Evolutionary conservation across 2,329 filamentous ascomycete species (phyloP).

Genomic region (Hymenoscyphus albidus): DNA sequence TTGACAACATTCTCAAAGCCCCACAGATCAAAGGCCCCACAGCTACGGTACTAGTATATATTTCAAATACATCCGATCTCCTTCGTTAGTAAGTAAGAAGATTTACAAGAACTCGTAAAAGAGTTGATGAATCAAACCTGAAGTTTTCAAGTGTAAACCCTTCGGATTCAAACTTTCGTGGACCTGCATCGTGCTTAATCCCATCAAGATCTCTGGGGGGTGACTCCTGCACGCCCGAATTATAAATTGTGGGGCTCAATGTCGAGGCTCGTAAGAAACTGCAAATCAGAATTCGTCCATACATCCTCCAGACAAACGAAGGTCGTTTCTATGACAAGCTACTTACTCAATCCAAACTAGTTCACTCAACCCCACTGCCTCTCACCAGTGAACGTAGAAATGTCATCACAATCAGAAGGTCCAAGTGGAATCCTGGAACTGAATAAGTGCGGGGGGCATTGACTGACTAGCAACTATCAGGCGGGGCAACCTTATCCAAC

Average conservation of each 20-base stretch:
- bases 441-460: slow-evolving; percentile 1
- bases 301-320: neutral
- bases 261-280: neutral
- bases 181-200: neutral
- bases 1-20: neutral
- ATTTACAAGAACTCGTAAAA: neutral
- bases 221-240: neutral
- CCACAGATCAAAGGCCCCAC: neutral
- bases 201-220: neutral
- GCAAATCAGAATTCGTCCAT: slow-evolving; percentile 1
- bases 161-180: neutral
- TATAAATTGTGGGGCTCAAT: slow-evolving; percentile 1
- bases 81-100: neutral
- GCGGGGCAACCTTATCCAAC: neutral
- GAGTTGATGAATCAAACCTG: neutral
- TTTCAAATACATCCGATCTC: neutral
- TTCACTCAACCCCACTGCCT: neutral
- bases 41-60: too few species aligned
- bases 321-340: neutral
- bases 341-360: neutral
- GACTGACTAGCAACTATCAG: neutral
- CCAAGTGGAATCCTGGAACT: neutral
- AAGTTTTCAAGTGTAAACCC: neutral
- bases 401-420: neutral
- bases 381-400: neutral